Base-by-base conservation (phyloP, 148 eudicot species). In the Rheum nobile region DNA sequence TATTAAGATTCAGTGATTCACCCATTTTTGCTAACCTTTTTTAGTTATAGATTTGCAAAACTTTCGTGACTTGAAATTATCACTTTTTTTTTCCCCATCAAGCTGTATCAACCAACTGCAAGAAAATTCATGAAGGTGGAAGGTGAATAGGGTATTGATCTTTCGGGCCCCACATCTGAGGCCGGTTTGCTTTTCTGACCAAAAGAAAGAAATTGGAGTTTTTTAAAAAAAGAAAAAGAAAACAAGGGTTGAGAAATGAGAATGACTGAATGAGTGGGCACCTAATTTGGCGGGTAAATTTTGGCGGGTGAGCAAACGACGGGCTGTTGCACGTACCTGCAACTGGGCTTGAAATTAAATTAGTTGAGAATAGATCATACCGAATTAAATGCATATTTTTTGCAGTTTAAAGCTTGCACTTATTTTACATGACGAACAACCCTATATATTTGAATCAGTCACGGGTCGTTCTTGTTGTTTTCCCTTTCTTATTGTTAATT, bases 241-340 rank as follows among this genome's bases (percentile, higher is more conserved):
- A 10, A n/a, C 0, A 13, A n/a, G 8, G 28, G 28, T 54, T 24
- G 29, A 54, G 59, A 50, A 50, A 50, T 46, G 52, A 46, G 10
- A 22, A 50, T 50, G 57, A 50, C 24, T 50, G 35, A 24, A 68
- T 68, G 72, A 68, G 46, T 41, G 42, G 14, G 46, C 67, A 73
- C 61, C 75, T 37, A 47, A 22, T 75, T 55, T 76, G 50, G 76
- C 80, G 73, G 80, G 80, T 73, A 39, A 77, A 72, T 67, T 78
- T 78, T 74, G 80, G 80, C 80, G 80, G 80, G 80, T 78, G 26
- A 73, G 69, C 77, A 67, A 73, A 78, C 77, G 74, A 78, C 77
- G 80, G 9, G 80, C 55, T 68, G 77, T 52, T 73, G 68, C 22
- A 2, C 10, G 43, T 4, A 63, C 39, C 73, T 28, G 76, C 57